Conservation (phyloP, 805 yeast species). For the Starmerella vitae region DNA sequence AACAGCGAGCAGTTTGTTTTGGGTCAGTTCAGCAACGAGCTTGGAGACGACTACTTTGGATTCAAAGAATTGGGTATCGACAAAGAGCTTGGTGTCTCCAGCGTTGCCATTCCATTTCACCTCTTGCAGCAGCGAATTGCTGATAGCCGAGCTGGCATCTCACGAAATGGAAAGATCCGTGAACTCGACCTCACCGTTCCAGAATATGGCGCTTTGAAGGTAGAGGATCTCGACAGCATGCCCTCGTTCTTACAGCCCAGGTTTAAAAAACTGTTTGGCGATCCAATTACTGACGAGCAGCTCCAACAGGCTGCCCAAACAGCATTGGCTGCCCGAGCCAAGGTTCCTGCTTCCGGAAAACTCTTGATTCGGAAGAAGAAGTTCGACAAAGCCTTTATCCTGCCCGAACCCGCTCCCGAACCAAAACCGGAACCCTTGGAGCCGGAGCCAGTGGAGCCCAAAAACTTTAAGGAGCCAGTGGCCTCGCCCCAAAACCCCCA, state of each 20-base stretch:
- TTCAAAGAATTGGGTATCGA: constrained; percentile 88
- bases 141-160: constrained; percentile 9
- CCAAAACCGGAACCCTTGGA: constrained; percentile 5
- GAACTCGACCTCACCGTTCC: constrained; percentile 9
- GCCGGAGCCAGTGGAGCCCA: neutral
- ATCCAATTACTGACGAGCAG: neutral
- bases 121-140: constrained; percentile 43
- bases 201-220: constrained; percentile 74
- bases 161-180: neutral
- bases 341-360: constrained; percentile 17
- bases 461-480: neutral
- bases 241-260: constrained; percentile 8
- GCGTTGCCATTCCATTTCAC: constrained; percentile 80
- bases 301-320: constrained; percentile 4
- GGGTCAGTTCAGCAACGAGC: constrained; percentile 85
- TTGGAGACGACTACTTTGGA: constrained; percentile 97
- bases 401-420: constrained; percentile 3
- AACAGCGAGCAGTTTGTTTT: constrained; percentile 87
- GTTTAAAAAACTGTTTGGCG: constrained; percentile 1
- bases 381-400: constrained; percentile 19
- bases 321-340: constrained; percentile 8
- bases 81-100: constrained; percentile 73
- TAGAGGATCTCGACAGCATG: constrained; percentile 1
- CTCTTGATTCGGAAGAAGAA: constrained; percentile 42
- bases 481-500: neutral